Evolutionary conservation across 1,139 yeast genomes (phyloP).

Genomic region (Scheffersomyces segobiensis): DNA sequence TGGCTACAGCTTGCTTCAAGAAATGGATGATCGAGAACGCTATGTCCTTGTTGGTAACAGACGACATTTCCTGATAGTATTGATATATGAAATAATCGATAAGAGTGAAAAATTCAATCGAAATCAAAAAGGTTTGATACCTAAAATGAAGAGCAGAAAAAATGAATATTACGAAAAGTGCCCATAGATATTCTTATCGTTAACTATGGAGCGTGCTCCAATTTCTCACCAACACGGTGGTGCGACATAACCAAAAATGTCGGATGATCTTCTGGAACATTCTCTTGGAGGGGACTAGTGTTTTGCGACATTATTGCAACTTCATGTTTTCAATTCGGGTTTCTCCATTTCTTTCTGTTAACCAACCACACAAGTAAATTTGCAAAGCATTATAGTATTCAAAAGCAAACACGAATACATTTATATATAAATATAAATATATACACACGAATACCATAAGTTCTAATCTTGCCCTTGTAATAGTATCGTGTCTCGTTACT

Average conservation of each 20-base stretch:
- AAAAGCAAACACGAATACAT: not conserved
- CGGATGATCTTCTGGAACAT: not conserved
- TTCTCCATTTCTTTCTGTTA: not conserved
- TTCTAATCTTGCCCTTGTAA: not conserved
- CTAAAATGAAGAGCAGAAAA: not conserved
- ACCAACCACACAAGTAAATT: no score
- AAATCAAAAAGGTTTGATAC: not conserved
- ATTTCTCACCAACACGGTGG: not conserved
- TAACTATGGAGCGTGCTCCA: not conserved
- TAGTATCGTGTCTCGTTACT: not conserved
- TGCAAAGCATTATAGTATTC: not conserved
- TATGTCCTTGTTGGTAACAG: slow-evolving; percentile 56
- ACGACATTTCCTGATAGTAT: slow-evolving; percentile 19
- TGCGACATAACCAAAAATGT: not conserved
- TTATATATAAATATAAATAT: no score
- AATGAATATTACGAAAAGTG: not conserved
- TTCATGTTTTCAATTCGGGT: no score
- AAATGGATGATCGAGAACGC: slow-evolving; percentile 77
- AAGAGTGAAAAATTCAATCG: not conserved
- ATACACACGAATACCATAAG: not conserved
- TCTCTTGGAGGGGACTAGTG: not conserved
- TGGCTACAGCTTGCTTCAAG: slow-evolving; percentile 58
- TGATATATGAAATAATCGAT: not conserved
- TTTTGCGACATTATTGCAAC: not conserved
- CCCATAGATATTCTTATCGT: not conserved